Percentiles rank a stretch among this genome's conserved stretches.
Conservation (phyloP, 306 rosid genomes). For the Rosa rugosa region DNA sequence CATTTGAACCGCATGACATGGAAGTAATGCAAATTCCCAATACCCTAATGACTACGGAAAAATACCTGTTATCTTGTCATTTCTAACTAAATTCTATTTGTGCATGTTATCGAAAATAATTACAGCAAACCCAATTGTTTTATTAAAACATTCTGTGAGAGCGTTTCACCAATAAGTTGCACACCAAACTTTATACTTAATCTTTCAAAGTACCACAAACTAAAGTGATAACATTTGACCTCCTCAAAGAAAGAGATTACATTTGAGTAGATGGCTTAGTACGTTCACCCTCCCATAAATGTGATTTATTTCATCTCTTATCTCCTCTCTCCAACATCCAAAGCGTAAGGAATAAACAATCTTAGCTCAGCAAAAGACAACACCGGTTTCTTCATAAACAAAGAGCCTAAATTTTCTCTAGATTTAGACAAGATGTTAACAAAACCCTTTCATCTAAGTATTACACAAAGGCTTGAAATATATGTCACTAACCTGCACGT, state of each 20-base stretch:
- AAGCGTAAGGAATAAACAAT: not conserved
- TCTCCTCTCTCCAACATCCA: not conserved
- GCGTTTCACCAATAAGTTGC: not conserved
- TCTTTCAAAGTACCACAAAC: not conserved
- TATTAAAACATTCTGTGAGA: too few relatives aligned
- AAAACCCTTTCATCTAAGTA: constrained; percentile 7
- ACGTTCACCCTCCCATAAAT: too few relatives aligned
- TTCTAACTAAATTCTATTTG: not conserved
- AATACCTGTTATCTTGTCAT: not conserved
- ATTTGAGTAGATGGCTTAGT: too few relatives aligned
- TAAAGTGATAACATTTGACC: too few relatives aligned
- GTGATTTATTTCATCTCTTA: not conserved
- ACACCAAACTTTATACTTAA: not conserved
- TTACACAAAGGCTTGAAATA: constrained; percentile 20
- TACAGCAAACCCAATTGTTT: not conserved
- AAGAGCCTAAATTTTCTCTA: not conserved
- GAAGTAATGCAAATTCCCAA: not conserved
- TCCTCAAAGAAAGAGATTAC: too few relatives aligned
- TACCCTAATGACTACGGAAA: not conserved
- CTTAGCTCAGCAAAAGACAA: not conserved
- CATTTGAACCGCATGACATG: not conserved
- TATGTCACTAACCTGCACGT: constrained; percentile 48
- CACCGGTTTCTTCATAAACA: not conserved
- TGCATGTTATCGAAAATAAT: not conserved
- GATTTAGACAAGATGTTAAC: not conserved